Conservation (phyloP, 202 grass and related monocot genomes). For the Schoenoplectus tabernaemontani region DNA sequence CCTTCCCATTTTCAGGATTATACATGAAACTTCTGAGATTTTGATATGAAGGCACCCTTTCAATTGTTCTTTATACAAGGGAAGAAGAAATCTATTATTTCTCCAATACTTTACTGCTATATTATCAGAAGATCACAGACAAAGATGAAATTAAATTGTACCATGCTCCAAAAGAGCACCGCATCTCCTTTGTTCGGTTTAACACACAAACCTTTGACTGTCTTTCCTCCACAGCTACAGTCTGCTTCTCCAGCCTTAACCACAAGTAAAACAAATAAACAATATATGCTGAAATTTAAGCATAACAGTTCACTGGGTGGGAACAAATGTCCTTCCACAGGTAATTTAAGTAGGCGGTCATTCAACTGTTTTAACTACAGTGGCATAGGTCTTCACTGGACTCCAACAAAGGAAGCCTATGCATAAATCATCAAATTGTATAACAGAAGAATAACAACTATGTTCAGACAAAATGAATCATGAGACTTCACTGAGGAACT, state of each 20-base stretch:
- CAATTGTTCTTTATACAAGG: background rate
- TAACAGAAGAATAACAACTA: background rate
- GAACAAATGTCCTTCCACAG: background rate
- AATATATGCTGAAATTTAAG: background rate
- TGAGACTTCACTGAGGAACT: background rate
- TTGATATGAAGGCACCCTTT: background rate
- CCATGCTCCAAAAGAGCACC: slow-evolving; percentile 96
- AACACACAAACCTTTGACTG: slow-evolving; percentile 64
- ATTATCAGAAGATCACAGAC: background rate
- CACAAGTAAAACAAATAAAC: background rate
- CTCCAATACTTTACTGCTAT: background rate
- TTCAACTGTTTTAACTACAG: background rate
- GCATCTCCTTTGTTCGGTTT: slow-evolving; percentile 93
- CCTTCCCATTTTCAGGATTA: too few species aligned
- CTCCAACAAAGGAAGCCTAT: background rate
- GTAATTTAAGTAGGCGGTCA: background rate
- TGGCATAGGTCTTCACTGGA: background rate
- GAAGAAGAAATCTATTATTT: background rate
- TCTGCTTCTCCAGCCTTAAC: slow-evolving; percentile 62
- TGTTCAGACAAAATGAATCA: background rate
- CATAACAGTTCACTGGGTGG: background rate
- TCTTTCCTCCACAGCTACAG: slow-evolving; percentile 76
- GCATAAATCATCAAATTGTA: background rate
- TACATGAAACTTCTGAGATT: background rate
- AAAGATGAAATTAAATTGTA: slow-evolving; percentile 24